Base-by-base conservation (phyloP, 176 grass and related monocot species). In the Themeda triandra region DNA sequence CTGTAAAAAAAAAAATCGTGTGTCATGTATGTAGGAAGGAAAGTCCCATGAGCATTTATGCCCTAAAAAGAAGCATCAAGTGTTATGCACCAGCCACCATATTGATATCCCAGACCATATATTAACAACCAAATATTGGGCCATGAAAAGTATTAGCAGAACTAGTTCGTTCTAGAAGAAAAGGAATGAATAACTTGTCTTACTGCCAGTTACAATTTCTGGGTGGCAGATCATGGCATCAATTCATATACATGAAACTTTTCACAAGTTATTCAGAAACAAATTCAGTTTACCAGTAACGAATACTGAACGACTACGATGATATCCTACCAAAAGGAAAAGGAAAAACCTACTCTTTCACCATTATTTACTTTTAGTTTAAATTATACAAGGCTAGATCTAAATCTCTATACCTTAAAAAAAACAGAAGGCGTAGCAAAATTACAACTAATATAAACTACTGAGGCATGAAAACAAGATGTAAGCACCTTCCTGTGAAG, bases 401-500 rank as follows among this genome's bases (percentile, higher is more conserved):
- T 12, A n/a, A 25, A 69, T 13, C 3, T 24, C 6, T 23, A 2
- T 39, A 39, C 32, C 4, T 56, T 36, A 80, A 33, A n/a, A 66
- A 49, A 5, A n/a, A n/a, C n/a, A n/a, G n/a, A 25, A 23, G 81
- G 4, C 21, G 12, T 17, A 45, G 17, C 8, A 10, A 72, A 6
- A 72, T 24, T 77, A 45, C 6, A 63, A 71, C 4, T 56, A 0
- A 33, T 59, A 73, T 24, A 29, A 29, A 54, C 42, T 33, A 62
- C 41, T 63, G 21, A 80, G 9, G 53, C 46, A 88, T 65, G 12
- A 25, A 77, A 65, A 29, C 42, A 79, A 75, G 37, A 66, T 41
- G 58, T 36, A 64, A 30, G 39, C 85, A 96, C 93, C 91, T 98
- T 89, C 93, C 96, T 35, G 96, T 95, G 77, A 95, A 95, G 85